phyloP scores from a whole-genome alignment of 2,329 filamentous ascomycete species.

The Xylaria sp. region DNA sequence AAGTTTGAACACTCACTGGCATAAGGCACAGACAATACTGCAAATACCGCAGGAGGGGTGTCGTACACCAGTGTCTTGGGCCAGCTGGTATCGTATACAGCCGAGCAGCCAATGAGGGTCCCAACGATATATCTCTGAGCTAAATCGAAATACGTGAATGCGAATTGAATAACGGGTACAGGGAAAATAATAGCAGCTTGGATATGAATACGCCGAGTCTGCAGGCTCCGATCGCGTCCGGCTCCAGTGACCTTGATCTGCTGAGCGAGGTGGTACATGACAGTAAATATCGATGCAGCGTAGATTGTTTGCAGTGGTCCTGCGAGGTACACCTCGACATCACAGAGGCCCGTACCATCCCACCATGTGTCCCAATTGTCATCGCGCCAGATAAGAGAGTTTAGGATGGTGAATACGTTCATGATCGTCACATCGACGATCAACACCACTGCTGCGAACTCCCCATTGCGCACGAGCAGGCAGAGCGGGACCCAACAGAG shows the following conservation, averaged over 20 bases:
- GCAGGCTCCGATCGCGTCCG: conserved; percentile 49
- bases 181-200: conserved; percentile 63
- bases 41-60: conserved; percentile 51
- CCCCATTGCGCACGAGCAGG: conserved; percentile 57
- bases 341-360: conserved; percentile 59
- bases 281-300: conserved; percentile 57
- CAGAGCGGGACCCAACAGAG: conserved; percentile 58
- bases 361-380: conserved; percentile 59
- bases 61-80: conserved; percentile 56
- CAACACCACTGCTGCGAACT: conserved; percentile 59
- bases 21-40: conserved; percentile 52
- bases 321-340: conserved; percentile 51
- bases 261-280: conserved; percentile 59
- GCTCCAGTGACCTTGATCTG: conserved; percentile 55
- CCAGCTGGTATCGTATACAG: conserved; percentile 52
- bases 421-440: conserved; percentile 52
- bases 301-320: conserved; percentile 51
- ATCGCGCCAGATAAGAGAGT: conserved; percentile 59
- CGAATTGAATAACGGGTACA: conserved; percentile 55
- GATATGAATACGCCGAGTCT: conserved; percentile 48
- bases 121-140: conserved; percentile 56
- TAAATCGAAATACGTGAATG: conserved; percentile 55
- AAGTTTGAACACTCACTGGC: conserved; percentile 50
- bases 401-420: conserved; percentile 57
- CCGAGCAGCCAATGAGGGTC: conserved; percentile 57